Percentiles rank a stretch among this genome's conserved stretches.
Conservation (phyloP, 2,329 filamentous ascomycete genomes). For the Daldinia sp. region DNA sequence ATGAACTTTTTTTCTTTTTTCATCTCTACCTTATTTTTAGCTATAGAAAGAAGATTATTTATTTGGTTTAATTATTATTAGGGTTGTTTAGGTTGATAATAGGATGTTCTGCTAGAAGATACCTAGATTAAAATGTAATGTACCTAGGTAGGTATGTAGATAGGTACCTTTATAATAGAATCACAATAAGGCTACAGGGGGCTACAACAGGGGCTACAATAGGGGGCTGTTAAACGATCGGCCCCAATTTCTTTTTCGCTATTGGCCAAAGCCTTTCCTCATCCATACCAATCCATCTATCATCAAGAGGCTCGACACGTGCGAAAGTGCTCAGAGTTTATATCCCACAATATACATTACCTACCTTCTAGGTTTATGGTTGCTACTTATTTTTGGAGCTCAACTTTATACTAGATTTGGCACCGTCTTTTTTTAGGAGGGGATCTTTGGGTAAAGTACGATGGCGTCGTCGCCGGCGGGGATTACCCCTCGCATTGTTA, state of each 20-base stretch:
- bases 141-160: too few relatives aligned
- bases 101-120: too few relatives aligned
- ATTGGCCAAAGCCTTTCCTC: neutral
- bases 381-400: neutral
- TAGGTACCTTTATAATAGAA: too few relatives aligned
- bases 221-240: conserved; percentile 6
- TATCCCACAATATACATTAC: neutral
- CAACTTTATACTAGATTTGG: neutral
- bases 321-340: neutral
- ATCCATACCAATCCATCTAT: neutral
- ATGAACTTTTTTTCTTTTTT: too few relatives aligned
- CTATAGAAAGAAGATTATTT: too few relatives aligned
- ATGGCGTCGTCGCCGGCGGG: conserved; percentile 36
- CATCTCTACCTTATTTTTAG: too few relatives aligned
- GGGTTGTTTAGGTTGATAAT: too few relatives aligned
- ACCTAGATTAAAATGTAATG: too few relatives aligned
- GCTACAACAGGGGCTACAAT: neutral
- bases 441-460: neutral
- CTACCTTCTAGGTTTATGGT: too few relatives aligned
- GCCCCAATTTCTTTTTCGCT: neutral
- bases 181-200: neutral
- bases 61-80: too few relatives aligned
- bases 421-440: neutral
- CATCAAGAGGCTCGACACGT: neutral
- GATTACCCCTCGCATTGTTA: conserved; percentile 41